Evolutionary conservation across 2,329 filamentous ascomycete genomes (phyloP).

Genomic region (Cercospora citrullina): DNA sequence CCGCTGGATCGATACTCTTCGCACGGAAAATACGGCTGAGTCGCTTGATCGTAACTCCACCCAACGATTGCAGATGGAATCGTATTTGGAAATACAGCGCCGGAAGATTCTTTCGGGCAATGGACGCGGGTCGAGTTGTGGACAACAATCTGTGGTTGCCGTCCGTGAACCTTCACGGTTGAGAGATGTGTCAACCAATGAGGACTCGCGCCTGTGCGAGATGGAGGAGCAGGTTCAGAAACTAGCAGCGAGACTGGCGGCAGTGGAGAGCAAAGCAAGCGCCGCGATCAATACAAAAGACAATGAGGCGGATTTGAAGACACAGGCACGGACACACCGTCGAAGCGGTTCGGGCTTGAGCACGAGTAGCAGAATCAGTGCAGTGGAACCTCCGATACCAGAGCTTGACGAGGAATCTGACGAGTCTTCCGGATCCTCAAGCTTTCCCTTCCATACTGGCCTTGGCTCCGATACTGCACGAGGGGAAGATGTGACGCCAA

Average conservation of each 20-base stretch:
- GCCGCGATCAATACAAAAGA: conserved; percentile 6
- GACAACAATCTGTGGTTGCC: conserved; percentile 15
- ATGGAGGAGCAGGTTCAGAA: conserved; percentile 19
- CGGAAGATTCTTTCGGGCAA: conserved; percentile 19
- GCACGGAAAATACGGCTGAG: not conserved
- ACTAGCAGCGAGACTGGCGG: conserved; percentile 16
- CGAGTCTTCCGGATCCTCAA: not conserved
- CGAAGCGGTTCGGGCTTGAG: conserved; percentile 16
- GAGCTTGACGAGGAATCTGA: conserved; percentile 13
- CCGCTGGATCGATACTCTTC: not conserved
- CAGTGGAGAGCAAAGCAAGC: conserved; percentile 13
- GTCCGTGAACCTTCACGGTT: conserved; percentile 18
- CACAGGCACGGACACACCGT: conserved; percentile 12
- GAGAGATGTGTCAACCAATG: conserved; percentile 6
- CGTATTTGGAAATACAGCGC: conserved; percentile 20
- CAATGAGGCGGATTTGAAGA: conserved; percentile 1
- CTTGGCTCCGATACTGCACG: not conserved
- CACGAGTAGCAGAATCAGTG: conserved; percentile 10
- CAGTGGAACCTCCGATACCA: conserved; percentile 17
- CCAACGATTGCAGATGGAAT: conserved; percentile 13
- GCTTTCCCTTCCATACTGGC: conserved; percentile 14
- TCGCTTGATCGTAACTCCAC: not conserved
- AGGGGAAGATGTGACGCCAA: conserved; percentile 16
- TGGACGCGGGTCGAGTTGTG: conserved; percentile 6
- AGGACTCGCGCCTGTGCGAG: conserved; percentile 1